Conservation (phyloP, 495 filamentous ascomycete species). For the Aspergillus mulundensis region DNA sequence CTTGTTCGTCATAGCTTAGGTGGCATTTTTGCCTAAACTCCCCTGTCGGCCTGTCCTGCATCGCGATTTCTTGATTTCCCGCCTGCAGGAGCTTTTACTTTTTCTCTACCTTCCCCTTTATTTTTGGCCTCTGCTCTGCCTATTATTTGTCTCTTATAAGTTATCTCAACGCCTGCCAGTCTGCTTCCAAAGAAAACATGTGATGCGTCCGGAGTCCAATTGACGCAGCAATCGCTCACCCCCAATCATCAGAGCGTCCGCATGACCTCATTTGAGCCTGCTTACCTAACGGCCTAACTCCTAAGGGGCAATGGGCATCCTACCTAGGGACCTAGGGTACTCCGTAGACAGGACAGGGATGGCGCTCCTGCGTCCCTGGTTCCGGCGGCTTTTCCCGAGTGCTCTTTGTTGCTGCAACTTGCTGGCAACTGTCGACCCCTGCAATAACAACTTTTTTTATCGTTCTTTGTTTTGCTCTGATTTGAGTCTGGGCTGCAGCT, state of each 20-base stretch:
- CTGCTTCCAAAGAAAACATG: not conserved
- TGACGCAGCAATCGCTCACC: not conserved
- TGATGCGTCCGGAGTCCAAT: not conserved
- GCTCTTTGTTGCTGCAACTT: not conserved
- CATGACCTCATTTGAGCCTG: not conserved
- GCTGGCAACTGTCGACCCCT: not conserved
- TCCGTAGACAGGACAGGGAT: conserved; percentile 1
- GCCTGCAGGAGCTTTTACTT: not conserved
- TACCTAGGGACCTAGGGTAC: no score
- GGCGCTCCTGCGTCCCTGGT: conserved; percentile 8
- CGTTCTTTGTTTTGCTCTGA: not conserved
- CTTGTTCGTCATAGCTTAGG: not conserved
- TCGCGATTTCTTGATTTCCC: not conserved
- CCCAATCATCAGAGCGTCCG: not conserved
- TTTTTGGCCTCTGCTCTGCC: not conserved
- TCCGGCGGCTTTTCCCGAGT: conserved; percentile 15
- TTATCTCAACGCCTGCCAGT: not conserved
- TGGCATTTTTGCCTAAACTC: conserved; percentile 2
- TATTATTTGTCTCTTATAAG: no score
- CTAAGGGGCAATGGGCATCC: not conserved
- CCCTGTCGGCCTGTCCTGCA: not conserved
- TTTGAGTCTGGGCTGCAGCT: not conserved
- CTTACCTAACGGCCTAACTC: not conserved
- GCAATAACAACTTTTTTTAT: not conserved
- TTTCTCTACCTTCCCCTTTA: conserved; percentile 6